Conservation (phyloP, 2,329 filamentous ascomycete species). For the Claviceps arundinis region DNA sequence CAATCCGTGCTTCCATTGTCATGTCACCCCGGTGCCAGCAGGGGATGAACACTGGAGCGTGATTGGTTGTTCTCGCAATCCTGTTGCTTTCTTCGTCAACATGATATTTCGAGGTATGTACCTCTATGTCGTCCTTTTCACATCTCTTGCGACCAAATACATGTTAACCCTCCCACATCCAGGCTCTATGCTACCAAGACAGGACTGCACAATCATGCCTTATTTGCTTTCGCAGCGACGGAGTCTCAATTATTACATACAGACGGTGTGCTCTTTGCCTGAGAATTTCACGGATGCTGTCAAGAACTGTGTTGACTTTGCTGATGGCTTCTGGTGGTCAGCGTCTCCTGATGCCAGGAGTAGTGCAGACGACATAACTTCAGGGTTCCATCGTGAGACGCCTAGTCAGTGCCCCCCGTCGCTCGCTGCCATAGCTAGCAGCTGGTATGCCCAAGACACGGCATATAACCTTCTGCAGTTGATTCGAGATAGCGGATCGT, state of each 20-base stretch:
- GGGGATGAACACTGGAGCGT: constrained; percentile 32
- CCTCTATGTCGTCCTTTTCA: background rate
- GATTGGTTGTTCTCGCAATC: constrained; percentile 38
- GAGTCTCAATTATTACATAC: constrained; percentile 38
- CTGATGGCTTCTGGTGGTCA: constrained; percentile 46
- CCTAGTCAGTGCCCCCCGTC: constrained; percentile 33
- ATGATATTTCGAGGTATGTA: constrained; percentile 35
- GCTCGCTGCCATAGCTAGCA: constrained; percentile 35
- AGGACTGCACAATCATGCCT: constrained; percentile 35
- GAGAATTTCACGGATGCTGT: constrained; percentile 28
- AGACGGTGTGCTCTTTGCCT: constrained; percentile 30
- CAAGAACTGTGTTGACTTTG: constrained; percentile 34
- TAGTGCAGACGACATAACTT: constrained; percentile 9
- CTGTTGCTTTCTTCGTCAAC: constrained; percentile 33
- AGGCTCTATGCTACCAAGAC: constrained; percentile 35
- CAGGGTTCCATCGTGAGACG: constrained; percentile 16
- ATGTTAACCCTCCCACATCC: background rate
- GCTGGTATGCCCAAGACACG: constrained; percentile 35
- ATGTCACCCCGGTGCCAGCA: constrained; percentile 22
- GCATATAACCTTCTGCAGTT: constrained; percentile 40
- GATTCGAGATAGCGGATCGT: constrained; percentile 33
- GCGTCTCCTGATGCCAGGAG: constrained; percentile 29
- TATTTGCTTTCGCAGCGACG: constrained; percentile 36
- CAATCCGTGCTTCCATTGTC: constrained; percentile 35
- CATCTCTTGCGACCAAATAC: background rate